Evolutionary conservation across 305 asterid species (phyloP).

Genomic region (Fraxinus platypoda): DNA sequence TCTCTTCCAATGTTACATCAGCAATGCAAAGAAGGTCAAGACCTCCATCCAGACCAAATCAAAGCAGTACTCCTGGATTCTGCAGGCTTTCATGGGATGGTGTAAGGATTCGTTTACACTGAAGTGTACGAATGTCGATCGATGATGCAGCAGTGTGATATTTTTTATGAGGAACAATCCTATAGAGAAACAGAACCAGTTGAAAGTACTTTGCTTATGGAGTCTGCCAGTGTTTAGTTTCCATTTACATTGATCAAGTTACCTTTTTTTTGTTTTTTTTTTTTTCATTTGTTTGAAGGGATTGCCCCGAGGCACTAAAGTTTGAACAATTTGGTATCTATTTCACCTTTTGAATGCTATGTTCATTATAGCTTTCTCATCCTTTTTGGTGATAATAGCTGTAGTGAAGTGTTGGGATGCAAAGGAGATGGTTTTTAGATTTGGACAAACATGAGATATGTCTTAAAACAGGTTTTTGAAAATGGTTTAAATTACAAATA

Average conservation of each 20-base stretch:
- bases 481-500: background rate
- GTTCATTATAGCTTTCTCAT: slow-evolving; percentile 1
- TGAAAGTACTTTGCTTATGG: background rate
- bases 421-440: background rate
- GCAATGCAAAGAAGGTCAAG: slow-evolving; percentile 86
- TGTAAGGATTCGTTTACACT: slow-evolving; percentile 20
- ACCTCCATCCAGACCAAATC: slow-evolving; percentile 80
- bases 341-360: background rate
- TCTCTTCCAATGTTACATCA: slow-evolving; percentile 21
- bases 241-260: background rate
- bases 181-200: background rate
- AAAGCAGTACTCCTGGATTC: slow-evolving; percentile 77
- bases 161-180: background rate
- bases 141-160: background rate
- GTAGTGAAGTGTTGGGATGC: background rate
- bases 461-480: background rate
- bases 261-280: background rate
- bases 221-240: background rate
- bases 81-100: slow-evolving; percentile 75
- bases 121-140: slow-evolving; percentile 6
- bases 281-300: background rate
- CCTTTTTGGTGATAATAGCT: background rate
- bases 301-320: slow-evolving; percentile 1
- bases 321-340: slow-evolving; percentile 9
- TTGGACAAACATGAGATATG: background rate